phyloP scores from a whole-genome alignment of 352 stramenopile species.

The Globisporangium heterothallicum region DNA sequence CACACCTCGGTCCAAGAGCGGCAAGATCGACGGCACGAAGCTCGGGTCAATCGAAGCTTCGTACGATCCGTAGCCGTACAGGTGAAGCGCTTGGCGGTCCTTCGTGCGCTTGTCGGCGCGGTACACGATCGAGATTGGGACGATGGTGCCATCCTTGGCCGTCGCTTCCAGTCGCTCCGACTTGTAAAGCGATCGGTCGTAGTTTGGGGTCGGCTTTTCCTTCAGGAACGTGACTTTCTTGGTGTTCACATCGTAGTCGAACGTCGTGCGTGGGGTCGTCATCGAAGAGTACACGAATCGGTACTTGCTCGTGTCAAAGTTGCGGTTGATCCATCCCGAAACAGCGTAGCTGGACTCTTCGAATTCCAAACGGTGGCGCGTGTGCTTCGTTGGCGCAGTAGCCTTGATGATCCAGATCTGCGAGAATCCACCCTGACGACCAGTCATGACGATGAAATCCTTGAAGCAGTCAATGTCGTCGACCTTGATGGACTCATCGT shows the following conservation, averaged over 20 bases:
- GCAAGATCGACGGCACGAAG: slow-evolving; percentile 88
- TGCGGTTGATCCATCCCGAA: slow-evolving; percentile 61
- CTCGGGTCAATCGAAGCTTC: slow-evolving; percentile 91
- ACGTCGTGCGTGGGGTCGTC: slow-evolving; percentile 85
- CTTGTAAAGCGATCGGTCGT: slow-evolving; percentile 90
- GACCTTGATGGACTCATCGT: slow-evolving; percentile 77
- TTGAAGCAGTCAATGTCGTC: slow-evolving; percentile 88
- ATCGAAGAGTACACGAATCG: slow-evolving; percentile 92
- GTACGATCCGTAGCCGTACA: slow-evolving; percentile 97
- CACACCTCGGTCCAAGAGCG: slow-evolving; percentile 93
- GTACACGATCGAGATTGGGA: slow-evolving; percentile 83
- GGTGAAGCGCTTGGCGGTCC: slow-evolving; percentile 69
- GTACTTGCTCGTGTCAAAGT: slow-evolving; percentile 88
- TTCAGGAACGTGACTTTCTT: slow-evolving; percentile 82
- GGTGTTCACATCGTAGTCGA: slow-evolving; percentile 79
- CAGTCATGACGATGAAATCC: slow-evolving; percentile 79
- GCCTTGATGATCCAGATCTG: slow-evolving; percentile 82
- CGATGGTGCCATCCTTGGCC: slow-evolving; percentile 80
- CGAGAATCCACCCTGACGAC: slow-evolving; percentile 81
- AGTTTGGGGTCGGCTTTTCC: slow-evolving; percentile 89
- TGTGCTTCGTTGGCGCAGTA: slow-evolving; percentile 36
- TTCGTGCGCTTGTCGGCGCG: slow-evolving; percentile 52
- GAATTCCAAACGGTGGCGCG: slow-evolving; percentile 75
- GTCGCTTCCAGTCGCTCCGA: slow-evolving; percentile 88
- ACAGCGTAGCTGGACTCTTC: slow-evolving; percentile 90